Evolutionary conservation across 306 rosid genomes (phyloP).

Genomic region (Mimosa bimucronata): DNA sequence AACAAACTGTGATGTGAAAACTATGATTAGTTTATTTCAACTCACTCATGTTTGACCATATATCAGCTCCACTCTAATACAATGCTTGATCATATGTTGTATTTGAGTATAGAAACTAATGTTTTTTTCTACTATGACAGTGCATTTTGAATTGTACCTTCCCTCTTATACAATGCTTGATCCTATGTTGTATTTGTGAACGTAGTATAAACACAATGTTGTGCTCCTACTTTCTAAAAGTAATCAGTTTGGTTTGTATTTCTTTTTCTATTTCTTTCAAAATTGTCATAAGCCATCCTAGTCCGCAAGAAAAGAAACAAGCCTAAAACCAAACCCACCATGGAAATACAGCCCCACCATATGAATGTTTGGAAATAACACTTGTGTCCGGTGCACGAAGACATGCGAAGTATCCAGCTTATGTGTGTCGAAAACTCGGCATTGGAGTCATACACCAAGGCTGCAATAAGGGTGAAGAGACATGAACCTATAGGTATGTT

Average conservation of each 20-base stretch:
- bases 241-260: constrained; percentile 15
- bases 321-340: constrained; percentile 67
- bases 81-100: too few relatives aligned
- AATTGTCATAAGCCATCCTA: constrained; percentile 54
- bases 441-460: constrained; percentile 62
- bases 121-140: too few relatives aligned
- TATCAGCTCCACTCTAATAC: too few relatives aligned
- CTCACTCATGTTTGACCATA: too few relatives aligned
- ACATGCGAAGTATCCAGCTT: constrained; percentile 46
- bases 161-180: background rate
- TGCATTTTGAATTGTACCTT: too few relatives aligned
- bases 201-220: background rate
- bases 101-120: too few relatives aligned
- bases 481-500: constrained; percentile 61
- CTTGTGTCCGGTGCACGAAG: constrained; percentile 68
- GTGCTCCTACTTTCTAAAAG: background rate
- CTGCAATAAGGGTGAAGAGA: constrained; percentile 65
- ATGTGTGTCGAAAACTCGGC: constrained; percentile 16
- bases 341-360: constrained; percentile 75
- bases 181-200: background rate
- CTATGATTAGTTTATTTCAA: too few relatives aligned
- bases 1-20: too few relatives aligned
- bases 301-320: constrained; percentile 67
- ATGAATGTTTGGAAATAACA: constrained; percentile 74
- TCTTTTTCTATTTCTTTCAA: constrained; percentile 44